Percentiles rank a stretch among this genome's conserved stretches.
These are phyloP conservation scores for Pleurotus eryngii DNA, from an alignment of 768 basidiomycete species.

Conservation along the genomic window DNA sequence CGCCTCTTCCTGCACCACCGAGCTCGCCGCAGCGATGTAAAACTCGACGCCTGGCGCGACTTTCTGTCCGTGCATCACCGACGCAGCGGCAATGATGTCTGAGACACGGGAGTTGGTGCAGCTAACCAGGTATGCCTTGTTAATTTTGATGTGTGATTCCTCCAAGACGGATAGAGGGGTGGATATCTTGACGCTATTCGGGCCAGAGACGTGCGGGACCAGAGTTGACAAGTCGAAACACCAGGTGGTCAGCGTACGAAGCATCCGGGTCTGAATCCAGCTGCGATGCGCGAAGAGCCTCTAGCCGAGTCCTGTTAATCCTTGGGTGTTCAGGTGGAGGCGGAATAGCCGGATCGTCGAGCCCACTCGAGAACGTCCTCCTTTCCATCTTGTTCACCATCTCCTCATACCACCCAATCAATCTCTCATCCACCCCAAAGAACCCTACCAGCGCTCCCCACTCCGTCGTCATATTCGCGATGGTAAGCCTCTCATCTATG, in stretches of 20 bases:
- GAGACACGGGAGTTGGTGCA: conserved; percentile 98
- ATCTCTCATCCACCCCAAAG: conserved; percentile 85
- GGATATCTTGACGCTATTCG: conserved; percentile 97
- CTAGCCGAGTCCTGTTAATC: conserved; percentile 71
- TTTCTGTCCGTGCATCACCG: conserved; percentile 75
- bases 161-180: conserved; percentile 87
- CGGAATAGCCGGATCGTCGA: conserved; percentile 50
- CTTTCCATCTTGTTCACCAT: conserved; percentile 70
- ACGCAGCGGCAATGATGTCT: conserved; percentile 89
- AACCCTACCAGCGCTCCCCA: conserved; percentile 98
- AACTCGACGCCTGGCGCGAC: conserved; percentile 92
- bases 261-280: conserved; percentile 70
- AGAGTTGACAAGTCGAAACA: conserved; percentile 94
- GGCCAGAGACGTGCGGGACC: conserved; percentile 93
- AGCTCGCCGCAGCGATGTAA: conserved; percentile 95
- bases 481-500: conserved; percentile 92
- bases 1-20: conserved; percentile 86
- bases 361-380: conserved; percentile 63
- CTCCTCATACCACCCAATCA: conserved; percentile 83
- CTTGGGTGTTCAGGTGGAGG: conserved; percentile 81
- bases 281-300: conserved; percentile 52
- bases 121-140: conserved; percentile 97
- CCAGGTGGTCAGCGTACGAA: conserved; percentile 80
- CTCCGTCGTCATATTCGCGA: conserved; percentile 99
- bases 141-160: conserved; percentile 69